A percentile compares a stretch with the other conserved stretches of the same genome.
Evolutionary conservation across 106 monocot genomes (phyloP).

Genomic region (Apostasia shenzhenica): DNA sequence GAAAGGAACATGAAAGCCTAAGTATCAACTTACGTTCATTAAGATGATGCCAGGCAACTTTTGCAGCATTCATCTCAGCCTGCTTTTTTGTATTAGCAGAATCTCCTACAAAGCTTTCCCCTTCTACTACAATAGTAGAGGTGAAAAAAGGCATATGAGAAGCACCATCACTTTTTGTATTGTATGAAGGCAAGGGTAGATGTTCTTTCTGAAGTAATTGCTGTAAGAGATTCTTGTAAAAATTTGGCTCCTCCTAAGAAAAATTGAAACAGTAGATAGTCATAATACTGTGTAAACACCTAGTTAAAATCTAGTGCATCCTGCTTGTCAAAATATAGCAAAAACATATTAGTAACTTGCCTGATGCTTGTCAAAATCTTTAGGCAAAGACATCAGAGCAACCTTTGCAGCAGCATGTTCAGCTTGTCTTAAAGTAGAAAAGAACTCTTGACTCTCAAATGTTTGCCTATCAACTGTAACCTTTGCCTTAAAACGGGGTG

Average conservation of each 20-base stretch:
- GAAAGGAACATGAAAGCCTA: neutral
- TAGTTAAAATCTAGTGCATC: neutral
- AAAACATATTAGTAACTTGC: constrained; percentile 10
- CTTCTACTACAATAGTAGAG: constrained; percentile 55
- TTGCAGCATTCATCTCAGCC: constrained; percentile 89
- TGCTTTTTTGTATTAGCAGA: constrained; percentile 62
- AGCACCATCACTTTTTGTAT: constrained; percentile 28
- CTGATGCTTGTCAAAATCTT: constrained; percentile 28
- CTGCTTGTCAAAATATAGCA: neutral
- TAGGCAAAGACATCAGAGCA: constrained; percentile 40
- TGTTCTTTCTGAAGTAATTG: constrained; percentile 55
- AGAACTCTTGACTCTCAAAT: constrained; percentile 42
- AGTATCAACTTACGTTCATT: constrained; percentile 42
- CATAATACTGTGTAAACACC: neutral
- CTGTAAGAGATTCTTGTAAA: constrained; percentile 63
- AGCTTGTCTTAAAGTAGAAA: constrained; percentile 50
- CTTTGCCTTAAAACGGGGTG: constrained; percentile 38
- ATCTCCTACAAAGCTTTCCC: constrained; percentile 49
- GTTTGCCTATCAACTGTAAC: constrained; percentile 56
- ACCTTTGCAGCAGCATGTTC: constrained; percentile 67
- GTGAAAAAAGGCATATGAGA: constrained; percentile 34
- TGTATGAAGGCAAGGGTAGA: constrained; percentile 38
- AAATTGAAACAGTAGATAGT: neutral
- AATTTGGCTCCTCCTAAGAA: constrained; percentile 30
- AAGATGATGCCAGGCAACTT: constrained; percentile 51